phyloP scores from a whole-genome alignment of 164 flowering plant genomes.

The Vitis vinifera region ASM3070453v1 NC_081818.1:15995501-15996000 shows the following conservation, averaged over 20 bases:
- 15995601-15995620: no score
- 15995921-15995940: neutral
- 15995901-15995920: neutral
- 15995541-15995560: neutral
- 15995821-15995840: constrained; percentile 36
- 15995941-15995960: constrained; percentile 18
- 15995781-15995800: constrained; percentile 26
- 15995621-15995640: no score
- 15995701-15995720: neutral
- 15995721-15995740: neutral
- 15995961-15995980: constrained; percentile 10
- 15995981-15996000: constrained; percentile 9
- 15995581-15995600: no score
- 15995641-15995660: no score
- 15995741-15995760: constrained; percentile 26
- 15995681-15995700: no score
- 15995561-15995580: no score
- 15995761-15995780: constrained; percentile 18
- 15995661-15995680: no score
- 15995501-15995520: constrained; percentile 26
- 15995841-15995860: constrained; percentile 37
- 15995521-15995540: neutral
- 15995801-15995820: constrained; percentile 24
- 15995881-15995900: constrained; percentile 1
- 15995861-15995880: constrained; percentile 29